Conservation (phyloP, 1,139 yeast species). For the Blastobotrys illinoisensis region DNA sequence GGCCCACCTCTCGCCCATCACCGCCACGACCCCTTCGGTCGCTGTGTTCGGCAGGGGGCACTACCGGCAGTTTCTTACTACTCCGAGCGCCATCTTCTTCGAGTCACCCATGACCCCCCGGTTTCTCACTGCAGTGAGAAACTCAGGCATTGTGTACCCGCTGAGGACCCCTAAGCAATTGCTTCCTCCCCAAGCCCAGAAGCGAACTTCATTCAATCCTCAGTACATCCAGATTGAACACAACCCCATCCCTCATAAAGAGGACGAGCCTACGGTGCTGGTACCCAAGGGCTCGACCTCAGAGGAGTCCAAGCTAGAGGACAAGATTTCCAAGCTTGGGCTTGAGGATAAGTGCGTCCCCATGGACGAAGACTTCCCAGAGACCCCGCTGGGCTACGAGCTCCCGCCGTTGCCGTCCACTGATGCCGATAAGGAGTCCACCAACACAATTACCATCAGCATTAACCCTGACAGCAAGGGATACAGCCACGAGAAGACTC, state of each 20-base stretch:
- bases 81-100: conserved; percentile 4
- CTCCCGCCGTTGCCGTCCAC: neutral
- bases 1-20: conserved; percentile 14
- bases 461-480: neutral
- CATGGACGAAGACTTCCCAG: neutral
- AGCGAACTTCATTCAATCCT: neutral
- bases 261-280: neutral
- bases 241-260: neutral
- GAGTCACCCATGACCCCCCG: conserved; percentile 9
- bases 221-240: neutral
- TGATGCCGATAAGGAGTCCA: neutral
- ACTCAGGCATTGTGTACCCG: neutral
- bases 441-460: neutral
- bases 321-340: neutral
- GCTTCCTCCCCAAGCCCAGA: neutral
- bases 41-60: conserved; percentile 16
- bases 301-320: neutral
- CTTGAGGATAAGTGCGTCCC: neutral
- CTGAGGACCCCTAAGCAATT: neutral
- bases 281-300: neutral
- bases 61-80: conserved; percentile 6
- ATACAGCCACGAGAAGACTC: neutral
- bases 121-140: neutral
- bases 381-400: neutral
- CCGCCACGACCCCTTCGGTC: conserved; percentile 22